Base-by-base conservation (phyloP, 495 filamentous ascomycete genomes). In the Hypoxylon crocopeplum region DNA sequence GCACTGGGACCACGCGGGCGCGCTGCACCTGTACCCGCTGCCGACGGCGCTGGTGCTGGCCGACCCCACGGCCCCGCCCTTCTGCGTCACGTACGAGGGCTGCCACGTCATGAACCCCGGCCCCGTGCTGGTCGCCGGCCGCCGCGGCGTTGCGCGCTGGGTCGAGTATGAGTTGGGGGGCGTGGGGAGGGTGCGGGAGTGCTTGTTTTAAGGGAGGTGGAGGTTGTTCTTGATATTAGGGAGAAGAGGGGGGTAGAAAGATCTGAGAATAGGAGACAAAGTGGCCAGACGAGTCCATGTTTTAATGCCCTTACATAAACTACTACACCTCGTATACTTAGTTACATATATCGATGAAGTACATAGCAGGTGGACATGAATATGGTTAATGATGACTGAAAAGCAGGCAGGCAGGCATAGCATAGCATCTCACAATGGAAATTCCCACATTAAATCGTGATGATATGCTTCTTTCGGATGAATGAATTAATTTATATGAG, bases 71-170 rank as follows among this genome's bases (percentile, higher is more conserved):
- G 85, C 86, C 19, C 84, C 87, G 36, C 79, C 92, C 0, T 98
- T 95, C 67, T 86, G 86, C 51, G 76, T 96, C 36, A 94, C 89
- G 13, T 97, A 97, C 67, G 92, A 97, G 72, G 93, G 92, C 1
- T 98, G 94, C 66, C 87, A 92, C 78, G 93, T 97, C 2, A 89
- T 98, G 84, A 98, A 98, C 68, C 94, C 94, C 0, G 94, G 91
- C 8, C 78, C 79, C 38, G 74, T 97, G 36, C 74, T 92, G 39
- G 85, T 86, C 0, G 73, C 79, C 4, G 86, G 83, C 4, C 78
- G 83, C 25, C 75, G 84, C 38, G 83, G 86, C 11, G 81, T 78
- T 20, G 89, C 85, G 32, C 78, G 86, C 66, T 97, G 93, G 93
- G 76, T 93, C 3, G 93, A 97, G 75, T 96, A 92, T 72, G 88